These are phyloP conservation scores for Chalaropsis ovoidea DNA, from an alignment of 2,329 filamentous ascomycete species.

Conservation along the genomic window DNA sequence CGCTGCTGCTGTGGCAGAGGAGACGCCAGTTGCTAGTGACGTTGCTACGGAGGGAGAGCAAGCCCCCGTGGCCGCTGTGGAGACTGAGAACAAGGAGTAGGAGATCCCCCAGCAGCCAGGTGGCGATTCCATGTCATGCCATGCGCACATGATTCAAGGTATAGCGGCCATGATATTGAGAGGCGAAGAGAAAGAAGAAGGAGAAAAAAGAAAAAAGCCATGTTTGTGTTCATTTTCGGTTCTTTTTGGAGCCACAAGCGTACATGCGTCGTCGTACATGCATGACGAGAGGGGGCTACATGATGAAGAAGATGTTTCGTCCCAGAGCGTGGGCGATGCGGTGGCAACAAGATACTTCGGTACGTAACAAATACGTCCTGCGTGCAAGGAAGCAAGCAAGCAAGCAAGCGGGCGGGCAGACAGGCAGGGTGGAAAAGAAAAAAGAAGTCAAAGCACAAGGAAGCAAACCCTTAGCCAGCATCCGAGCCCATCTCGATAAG, in stretches of 20 bases:
- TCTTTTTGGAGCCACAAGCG: not conserved
- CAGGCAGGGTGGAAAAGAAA: not conserved
- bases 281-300: not conserved
- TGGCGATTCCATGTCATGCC: slow-evolving; percentile 5
- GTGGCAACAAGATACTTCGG: not conserved
- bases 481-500: not conserved
- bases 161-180: not conserved
- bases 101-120: not conserved
- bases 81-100: slow-evolving; percentile 14
- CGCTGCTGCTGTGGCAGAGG: slow-evolving; percentile 1
- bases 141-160: not conserved
- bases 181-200: not conserved
- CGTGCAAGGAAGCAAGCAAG: not conserved
- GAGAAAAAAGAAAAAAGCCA: not conserved
- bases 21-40: slow-evolving; percentile 18
- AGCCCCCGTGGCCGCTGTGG: not conserved
- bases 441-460: not conserved
- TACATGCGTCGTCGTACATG: not conserved
- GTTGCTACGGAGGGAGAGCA: slow-evolving; percentile 25
- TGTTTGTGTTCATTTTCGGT: not conserved
- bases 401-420: not conserved
- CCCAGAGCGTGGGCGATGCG: not conserved
- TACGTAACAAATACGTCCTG: not conserved
- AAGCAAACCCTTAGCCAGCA: not conserved
- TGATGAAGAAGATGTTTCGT: not conserved